Evolutionary conservation across 371 early-diverging fungal species (phyloP).

Genomic region (Lichtheimia hyalospora): DNA sequence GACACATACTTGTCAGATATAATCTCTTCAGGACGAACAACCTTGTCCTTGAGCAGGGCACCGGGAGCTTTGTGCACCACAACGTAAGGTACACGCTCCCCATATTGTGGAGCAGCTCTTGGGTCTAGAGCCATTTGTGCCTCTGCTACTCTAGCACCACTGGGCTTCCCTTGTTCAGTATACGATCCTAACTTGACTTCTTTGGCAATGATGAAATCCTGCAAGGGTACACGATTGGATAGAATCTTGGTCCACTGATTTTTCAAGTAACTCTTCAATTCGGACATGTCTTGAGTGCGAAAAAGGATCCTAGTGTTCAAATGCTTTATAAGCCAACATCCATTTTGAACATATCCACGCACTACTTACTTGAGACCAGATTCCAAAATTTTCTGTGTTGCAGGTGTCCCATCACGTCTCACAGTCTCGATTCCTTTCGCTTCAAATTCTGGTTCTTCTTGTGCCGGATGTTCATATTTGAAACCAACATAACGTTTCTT

Average conservation of each 20-base stretch:
- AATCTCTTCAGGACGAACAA: constrained; percentile 67
- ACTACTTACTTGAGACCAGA: constrained; percentile 64
- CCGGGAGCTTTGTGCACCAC: constrained; percentile 72
- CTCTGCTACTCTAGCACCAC: constrained; percentile 76
- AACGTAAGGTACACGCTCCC: constrained; percentile 88
- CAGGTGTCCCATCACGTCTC: constrained; percentile 81
- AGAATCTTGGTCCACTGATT: constrained; percentile 73
- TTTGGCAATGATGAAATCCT: constrained; percentile 85
- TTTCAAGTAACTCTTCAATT: constrained; percentile 71
- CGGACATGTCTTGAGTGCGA: constrained; percentile 75
- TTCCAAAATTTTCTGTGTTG: constrained; percentile 78
- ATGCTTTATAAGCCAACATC: neutral
- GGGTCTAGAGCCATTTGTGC: constrained; percentile 67
- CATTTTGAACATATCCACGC: neutral
- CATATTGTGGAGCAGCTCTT: constrained; percentile 79
- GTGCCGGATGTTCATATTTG: constrained; percentile 65
- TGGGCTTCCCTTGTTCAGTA: constrained; percentile 51
- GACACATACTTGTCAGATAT: constrained; percentile 47
- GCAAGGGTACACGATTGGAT: constrained; percentile 60
- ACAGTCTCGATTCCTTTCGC: constrained; percentile 96
- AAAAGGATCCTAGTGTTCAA: constrained; percentile 64
- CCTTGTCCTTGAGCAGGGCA: constrained; percentile 71
- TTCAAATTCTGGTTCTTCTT: constrained; percentile 76
- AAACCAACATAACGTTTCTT: constrained; percentile 93
- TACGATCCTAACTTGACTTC: constrained; percentile 74